Conservation (phyloP, 2,329 filamentous ascomycete species). For the Fusarium gaditjirri region DNA sequence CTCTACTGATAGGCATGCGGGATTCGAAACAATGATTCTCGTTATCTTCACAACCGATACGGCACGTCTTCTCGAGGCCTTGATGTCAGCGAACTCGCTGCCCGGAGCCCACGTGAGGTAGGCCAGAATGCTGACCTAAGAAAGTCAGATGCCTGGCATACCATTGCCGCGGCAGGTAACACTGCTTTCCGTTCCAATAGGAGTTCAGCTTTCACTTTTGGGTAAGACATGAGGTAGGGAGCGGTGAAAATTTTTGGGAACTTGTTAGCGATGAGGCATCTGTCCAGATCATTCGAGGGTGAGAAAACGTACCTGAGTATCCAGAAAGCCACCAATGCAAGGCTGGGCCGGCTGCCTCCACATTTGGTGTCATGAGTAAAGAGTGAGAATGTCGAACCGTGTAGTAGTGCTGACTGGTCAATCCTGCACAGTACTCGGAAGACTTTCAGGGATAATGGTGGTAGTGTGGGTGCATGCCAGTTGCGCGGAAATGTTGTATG, state of each 20-base stretch:
- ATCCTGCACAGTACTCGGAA: constrained; percentile 1
- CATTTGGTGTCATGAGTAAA: constrained; percentile 10
- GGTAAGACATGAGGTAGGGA: constrained; percentile 28
- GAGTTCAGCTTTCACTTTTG: not conserved
- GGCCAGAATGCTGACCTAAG: constrained; percentile 19
- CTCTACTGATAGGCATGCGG: not conserved
- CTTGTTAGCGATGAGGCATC: constrained; percentile 27
- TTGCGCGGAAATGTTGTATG: constrained; percentile 17
- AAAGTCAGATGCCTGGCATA: constrained; percentile 19
- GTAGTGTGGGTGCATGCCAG: constrained; percentile 20
- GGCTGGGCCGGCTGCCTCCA: constrained; percentile 38
- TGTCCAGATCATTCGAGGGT: constrained; percentile 21
- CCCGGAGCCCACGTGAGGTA: constrained; percentile 38
- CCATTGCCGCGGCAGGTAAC: constrained; percentile 30
- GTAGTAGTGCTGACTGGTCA: constrained; percentile 12
- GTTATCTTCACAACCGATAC: not conserved
- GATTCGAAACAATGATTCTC: not conserved
- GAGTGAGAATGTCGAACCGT: not conserved
- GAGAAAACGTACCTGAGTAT: constrained; percentile 7
- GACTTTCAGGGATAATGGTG: constrained; percentile 16
- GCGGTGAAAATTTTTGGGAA: constrained; percentile 30
- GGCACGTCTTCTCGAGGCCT: constrained; percentile 26
- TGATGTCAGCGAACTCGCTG: constrained; percentile 37
- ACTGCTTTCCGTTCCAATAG: constrained; percentile 28
- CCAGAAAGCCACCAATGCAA: constrained; percentile 20